phyloP scores from a whole-genome alignment of 2,329 filamentous ascomycete genomes.

The Cladosporium cucumerinum region DNA sequence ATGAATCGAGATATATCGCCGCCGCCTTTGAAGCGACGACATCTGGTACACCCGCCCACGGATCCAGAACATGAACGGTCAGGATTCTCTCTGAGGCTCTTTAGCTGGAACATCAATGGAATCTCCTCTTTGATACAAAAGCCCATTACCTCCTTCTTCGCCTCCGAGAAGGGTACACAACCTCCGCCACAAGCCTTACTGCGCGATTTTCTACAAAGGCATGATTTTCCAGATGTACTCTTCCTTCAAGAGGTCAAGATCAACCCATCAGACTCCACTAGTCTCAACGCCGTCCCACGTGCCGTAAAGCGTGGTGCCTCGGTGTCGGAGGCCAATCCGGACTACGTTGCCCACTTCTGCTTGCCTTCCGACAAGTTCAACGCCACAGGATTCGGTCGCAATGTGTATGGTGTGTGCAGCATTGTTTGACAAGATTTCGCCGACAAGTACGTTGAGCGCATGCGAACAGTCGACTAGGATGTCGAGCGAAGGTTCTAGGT shows the following conservation, averaged over 20 bases:
- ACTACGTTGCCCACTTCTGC: slow-evolving; percentile 45
- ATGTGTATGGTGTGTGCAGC: slow-evolving; percentile 52
- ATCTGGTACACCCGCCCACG: background rate
- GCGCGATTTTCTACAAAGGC: slow-evolving; percentile 43
- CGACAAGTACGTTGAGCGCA: slow-evolving; percentile 26
- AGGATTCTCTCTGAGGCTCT: slow-evolving; percentile 34
- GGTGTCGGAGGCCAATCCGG: slow-evolving; percentile 30
- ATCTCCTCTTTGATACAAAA: slow-evolving; percentile 43
- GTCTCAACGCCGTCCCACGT: slow-evolving; percentile 38
- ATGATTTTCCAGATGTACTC: slow-evolving; percentile 45
- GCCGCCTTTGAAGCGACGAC: slow-evolving; percentile 32
- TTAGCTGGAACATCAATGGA: slow-evolving; percentile 51
- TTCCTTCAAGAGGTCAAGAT: slow-evolving; percentile 53
- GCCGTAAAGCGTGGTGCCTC: slow-evolving; percentile 31
- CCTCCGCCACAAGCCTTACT: slow-evolving; percentile 32
- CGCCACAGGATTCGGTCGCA: slow-evolving; percentile 49
- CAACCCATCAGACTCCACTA: slow-evolving; percentile 37
- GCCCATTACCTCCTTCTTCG: slow-evolving; percentile 42
- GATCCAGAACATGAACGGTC: background rate
- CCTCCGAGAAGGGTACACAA: slow-evolving; percentile 18
- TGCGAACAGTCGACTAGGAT: slow-evolving; percentile 50
- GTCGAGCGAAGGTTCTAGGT: slow-evolving; percentile 51
- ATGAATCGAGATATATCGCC: slow-evolving; percentile 28
- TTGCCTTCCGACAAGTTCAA: slow-evolving; percentile 51
- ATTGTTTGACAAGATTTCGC: slow-evolving; percentile 47